Conservation (phyloP, 768 basidiomycete genomes). For the Serpula lacrymans region DNA sequence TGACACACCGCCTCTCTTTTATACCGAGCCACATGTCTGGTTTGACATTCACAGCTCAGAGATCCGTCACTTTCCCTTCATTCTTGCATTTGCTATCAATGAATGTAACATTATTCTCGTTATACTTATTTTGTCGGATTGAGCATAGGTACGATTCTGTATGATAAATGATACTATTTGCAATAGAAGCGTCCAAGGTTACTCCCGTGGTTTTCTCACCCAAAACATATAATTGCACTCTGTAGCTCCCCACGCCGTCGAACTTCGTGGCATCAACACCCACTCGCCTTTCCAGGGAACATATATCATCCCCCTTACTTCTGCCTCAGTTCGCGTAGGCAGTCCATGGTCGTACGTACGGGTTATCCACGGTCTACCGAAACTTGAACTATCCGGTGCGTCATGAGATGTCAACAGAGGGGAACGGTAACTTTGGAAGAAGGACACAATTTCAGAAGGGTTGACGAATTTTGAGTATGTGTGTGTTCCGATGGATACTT, state of each 20-base stretch:
- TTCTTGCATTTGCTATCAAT: no score
- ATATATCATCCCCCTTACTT: constrained; percentile 77
- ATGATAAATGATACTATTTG: no score
- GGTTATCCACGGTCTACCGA: constrained; percentile 56
- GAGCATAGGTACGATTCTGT: no score
- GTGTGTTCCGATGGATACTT: constrained; percentile 87
- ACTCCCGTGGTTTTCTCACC: constrained; percentile 62
- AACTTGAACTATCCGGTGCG: constrained; percentile 7
- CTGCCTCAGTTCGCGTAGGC: constrained; percentile 66
- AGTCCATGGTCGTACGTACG: constrained; percentile 41
- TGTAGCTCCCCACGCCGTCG: constrained; percentile 43
- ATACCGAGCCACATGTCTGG: no score
- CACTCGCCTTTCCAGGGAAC: constrained; percentile 68
- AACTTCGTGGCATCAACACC: constrained; percentile 61
- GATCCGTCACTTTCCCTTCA: no score
- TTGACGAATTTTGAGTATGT: constrained; percentile 88
- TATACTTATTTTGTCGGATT: no score
- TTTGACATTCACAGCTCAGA: no score
- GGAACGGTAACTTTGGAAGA: constrained; percentile 63
- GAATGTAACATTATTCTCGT: no score
- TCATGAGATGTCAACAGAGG: constrained; percentile 14
- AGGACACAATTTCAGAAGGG: constrained; percentile 78
- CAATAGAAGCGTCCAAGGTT: no score
- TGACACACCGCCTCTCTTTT: no score
- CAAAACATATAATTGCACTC: constrained; percentile 83